phyloP scores from a whole-genome alignment of 2,329 filamentous ascomycete species.

The Hymenotorrendiella dingleyae region DNA sequence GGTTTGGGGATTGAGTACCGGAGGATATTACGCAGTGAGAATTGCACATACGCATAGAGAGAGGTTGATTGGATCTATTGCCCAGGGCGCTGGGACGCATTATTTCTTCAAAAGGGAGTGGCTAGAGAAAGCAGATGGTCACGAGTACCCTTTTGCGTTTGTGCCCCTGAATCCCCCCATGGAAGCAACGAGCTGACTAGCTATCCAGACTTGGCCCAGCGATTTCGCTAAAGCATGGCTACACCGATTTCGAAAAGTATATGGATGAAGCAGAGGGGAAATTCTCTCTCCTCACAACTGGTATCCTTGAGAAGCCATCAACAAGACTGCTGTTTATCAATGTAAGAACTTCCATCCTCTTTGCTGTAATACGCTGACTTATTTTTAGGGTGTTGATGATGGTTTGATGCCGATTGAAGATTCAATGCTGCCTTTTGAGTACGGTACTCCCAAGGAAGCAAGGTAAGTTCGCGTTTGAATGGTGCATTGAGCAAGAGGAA shows the following conservation, averaged over 20 bases:
- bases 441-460: constrained; percentile 60
- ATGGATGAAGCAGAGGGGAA: constrained; percentile 48
- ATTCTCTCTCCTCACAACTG: constrained; percentile 56
- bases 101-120: constrained; percentile 54
- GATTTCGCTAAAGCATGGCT: constrained; percentile 59
- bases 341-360: constrained; percentile 33
- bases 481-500: background rate
- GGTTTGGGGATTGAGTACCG: constrained; percentile 59
- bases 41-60: constrained; percentile 61
- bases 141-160: constrained; percentile 59
- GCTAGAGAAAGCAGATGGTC: constrained; percentile 55
- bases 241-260: constrained; percentile 48
- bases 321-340: constrained; percentile 56
- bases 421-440: constrained; percentile 56
- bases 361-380: background rate
- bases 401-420: constrained; percentile 65
- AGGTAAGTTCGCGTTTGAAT: constrained; percentile 34
- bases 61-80: constrained; percentile 48
- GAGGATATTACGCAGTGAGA: constrained; percentile 63
- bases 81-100: constrained; percentile 58
- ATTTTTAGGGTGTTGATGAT: constrained; percentile 49
- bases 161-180: constrained; percentile 12
- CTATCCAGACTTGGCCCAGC: constrained; percentile 44
- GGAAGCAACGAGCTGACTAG: background rate
- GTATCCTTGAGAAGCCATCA: constrained; percentile 49